Base-by-base conservation (phyloP, 768 basidiomycete species). In the Boletellus emodensis region DNA sequence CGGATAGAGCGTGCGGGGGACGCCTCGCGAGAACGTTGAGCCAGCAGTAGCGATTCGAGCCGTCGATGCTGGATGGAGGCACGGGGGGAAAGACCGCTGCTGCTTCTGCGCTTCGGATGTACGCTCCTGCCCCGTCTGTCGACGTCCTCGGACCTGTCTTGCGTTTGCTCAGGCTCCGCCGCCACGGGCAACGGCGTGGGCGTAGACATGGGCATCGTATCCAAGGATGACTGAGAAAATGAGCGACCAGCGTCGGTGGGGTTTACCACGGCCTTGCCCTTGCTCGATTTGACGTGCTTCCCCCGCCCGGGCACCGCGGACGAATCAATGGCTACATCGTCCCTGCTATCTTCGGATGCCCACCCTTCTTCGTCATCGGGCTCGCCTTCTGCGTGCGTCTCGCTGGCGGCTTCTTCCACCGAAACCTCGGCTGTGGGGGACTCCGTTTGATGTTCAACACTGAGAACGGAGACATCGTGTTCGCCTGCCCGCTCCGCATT, bases 301-400 rank as follows among this genome's bases (percentile, higher is more conserved):
- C 56, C 63, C 32, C 58, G 53, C 44, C 49, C 57, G 20, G 46
- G 55, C 41, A 32, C 44, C 15, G 20, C 18, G 26, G 52, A 56
- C 24, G 56, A 50, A 33, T 46, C 30, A 6, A 52, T 44, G 30
- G 53, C 43, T 3, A 51, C 46, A 24, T 58, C 55, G 20, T 62
- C 61, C 38, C 60, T 67, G 49, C 74, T 76, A 20, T 62, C 68
- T 42, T 88, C 86, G 6, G 84, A 86, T 15, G 75, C 74, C 84
- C 83, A 86, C 2, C 74, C 82, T 52, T 80, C 85, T 1, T 84
- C 83, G 5, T 75, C 80, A 4, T 76, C 73, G 7, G 11, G 47
- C 7, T 66, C 65, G 26, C 46, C 44, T 33, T 53, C 63, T 24
- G 32, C 39, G 9, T 42, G 46, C 3, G 46, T 54, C 15, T 18